These are phyloP conservation scores for Colletotrichum liaoningense DNA, from an alignment of 2,329 filamentous ascomycete genomes.

Conservation along the genomic window DNA sequence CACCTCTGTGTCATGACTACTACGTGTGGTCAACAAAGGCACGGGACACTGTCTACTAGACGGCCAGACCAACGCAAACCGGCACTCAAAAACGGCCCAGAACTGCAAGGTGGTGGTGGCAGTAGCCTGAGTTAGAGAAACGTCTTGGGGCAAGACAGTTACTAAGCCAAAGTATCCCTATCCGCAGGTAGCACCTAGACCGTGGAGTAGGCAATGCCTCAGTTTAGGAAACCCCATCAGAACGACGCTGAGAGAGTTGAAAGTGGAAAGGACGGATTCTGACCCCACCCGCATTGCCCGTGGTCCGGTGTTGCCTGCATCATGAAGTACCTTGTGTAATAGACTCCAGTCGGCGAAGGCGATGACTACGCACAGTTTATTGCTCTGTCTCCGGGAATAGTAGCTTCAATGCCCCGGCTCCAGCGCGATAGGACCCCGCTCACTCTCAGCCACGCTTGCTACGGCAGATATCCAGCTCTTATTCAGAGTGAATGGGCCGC, in stretches of 20 bases:
- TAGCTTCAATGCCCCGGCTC: background rate
- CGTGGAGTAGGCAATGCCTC: background rate
- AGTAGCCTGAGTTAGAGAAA: background rate
- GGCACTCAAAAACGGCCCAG: slow-evolving; percentile 32
- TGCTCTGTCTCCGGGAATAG: background rate
- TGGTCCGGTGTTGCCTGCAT: background rate
- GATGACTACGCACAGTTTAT: background rate
- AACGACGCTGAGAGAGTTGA: no score
- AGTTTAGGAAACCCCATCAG: background rate
- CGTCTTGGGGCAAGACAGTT: background rate
- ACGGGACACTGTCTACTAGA: background rate
- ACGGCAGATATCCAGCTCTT: background rate
- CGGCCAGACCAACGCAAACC: slow-evolving; percentile 6
- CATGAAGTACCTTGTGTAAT: background rate
- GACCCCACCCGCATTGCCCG: background rate
- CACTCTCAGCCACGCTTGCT: background rate
- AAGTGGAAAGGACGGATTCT: no score
- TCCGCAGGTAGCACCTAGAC: background rate
- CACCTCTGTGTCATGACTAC: background rate
- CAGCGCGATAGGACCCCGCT: background rate
- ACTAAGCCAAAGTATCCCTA: background rate
- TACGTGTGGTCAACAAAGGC: background rate
- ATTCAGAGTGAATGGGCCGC: background rate
- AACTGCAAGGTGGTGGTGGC: background rate
- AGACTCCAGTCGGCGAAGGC: background rate